Conservation (phyloP, 257 asterid genomes). For the Jaltomata sinuosa region DNA sequence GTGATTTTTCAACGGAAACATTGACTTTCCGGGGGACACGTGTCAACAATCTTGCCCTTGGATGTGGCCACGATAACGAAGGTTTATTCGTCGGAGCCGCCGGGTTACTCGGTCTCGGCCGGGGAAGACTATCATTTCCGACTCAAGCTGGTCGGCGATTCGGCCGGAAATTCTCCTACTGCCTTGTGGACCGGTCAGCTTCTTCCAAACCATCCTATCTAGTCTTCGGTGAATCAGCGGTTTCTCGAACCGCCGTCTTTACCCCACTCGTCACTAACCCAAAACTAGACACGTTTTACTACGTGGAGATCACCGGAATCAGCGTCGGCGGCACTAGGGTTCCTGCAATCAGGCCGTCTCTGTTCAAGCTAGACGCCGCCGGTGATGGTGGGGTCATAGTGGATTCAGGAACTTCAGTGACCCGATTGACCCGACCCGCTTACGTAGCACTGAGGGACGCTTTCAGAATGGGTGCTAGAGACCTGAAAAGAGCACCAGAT, state of each 20-base stretch:
- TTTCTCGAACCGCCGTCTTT: conserved; percentile 45
- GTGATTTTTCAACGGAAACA: conserved; percentile 85
- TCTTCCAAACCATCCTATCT: conserved; percentile 51
- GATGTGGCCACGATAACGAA: conserved; percentile 88
- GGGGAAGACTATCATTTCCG: conserved; percentile 68
- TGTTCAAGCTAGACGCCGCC: conserved; percentile 39
- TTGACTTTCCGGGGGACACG: conserved; percentile 50
- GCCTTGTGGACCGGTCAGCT: conserved; percentile 68
- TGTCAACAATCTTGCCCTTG: conserved; percentile 45
- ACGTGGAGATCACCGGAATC: conserved; percentile 56
- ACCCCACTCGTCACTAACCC: conserved; percentile 60
- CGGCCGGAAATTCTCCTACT: conserved; percentile 64
- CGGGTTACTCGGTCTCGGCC: conserved; percentile 82
- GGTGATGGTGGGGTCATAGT: conserved; percentile 81
- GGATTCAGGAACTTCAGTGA: conserved; percentile 87
- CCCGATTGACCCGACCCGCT: conserved; percentile 69
- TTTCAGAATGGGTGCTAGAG: conserved; percentile 41
- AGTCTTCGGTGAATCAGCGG: conserved; percentile 60
- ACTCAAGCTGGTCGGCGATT: conserved; percentile 52
- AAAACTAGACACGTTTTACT: conserved; percentile 72
- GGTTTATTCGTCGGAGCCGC: conserved; percentile 85
- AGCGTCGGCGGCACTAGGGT: conserved; percentile 74
- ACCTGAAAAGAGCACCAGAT: conserved; percentile 33
- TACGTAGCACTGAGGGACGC: conserved; percentile 64
- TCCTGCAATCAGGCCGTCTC: conserved; percentile 32